phyloP scores from a whole-genome alignment of 1,139 yeast species.

The Saccharomycopsis hybrid region DNA sequence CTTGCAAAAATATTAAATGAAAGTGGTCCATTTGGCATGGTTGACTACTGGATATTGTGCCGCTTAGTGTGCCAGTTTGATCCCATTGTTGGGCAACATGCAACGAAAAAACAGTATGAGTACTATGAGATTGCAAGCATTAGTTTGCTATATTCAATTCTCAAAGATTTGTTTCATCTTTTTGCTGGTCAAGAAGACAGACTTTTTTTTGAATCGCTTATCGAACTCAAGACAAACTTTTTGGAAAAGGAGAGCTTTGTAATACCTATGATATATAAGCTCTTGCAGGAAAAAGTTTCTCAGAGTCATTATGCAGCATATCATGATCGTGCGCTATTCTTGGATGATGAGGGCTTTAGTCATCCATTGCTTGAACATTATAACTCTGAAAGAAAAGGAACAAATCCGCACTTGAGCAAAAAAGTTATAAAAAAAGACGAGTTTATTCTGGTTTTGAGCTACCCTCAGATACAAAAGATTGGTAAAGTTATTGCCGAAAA shows the following conservation, averaged over 20 bases:
- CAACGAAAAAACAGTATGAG: background rate
- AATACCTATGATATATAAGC: too few species aligned
- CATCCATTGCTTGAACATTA: too few species aligned
- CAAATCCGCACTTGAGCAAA: background rate
- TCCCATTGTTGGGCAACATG: background rate
- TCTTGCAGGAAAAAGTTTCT: too few species aligned
- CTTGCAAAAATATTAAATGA: background rate
- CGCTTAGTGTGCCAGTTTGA: slow-evolving; percentile 1
- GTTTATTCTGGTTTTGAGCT: background rate
- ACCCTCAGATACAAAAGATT: background rate
- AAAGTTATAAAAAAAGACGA: background rate
- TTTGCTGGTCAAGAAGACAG: slow-evolving; percentile 5
- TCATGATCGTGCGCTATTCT: too few species aligned
- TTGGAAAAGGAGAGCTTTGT: background rate
- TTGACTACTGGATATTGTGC: slow-evolving; percentile 6
- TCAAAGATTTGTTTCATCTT: background rate
- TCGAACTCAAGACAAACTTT: background rate
- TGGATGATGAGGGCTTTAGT: too few species aligned
- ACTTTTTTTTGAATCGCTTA: background rate
- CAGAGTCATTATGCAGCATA: too few species aligned
- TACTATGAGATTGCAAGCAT: background rate
- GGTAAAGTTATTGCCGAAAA: background rate
- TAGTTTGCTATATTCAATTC: background rate
- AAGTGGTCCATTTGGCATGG: background rate
- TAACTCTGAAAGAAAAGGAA: too few species aligned